Percentiles rank a stretch among this genome's conserved stretches.
Evolutionary conservation across 352 stramenopile species (phyloP).

Genomic region (Globisporangium okanoganense): DNA sequence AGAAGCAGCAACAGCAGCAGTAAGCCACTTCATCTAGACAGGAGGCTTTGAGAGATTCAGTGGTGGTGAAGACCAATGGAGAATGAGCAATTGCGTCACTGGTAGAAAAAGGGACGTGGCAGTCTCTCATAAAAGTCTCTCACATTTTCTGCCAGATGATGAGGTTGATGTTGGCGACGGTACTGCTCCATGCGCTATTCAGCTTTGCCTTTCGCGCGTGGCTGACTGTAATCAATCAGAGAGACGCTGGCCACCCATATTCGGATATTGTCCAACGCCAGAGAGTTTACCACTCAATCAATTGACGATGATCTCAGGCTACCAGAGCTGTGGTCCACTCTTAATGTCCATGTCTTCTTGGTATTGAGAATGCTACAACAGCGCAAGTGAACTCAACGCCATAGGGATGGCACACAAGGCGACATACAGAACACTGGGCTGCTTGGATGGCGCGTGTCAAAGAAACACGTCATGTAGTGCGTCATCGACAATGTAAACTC

Average conservation of each 20-base stretch:
- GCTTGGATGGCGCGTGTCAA: not conserved
- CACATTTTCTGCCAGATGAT: not conserved
- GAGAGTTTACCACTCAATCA: no score
- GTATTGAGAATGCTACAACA: no score
- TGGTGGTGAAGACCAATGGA: not conserved
- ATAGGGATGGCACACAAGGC: no score
- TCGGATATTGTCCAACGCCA: no score
- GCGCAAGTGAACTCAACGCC: no score
- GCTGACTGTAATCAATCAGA: not conserved
- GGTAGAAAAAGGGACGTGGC: conserved; percentile 9
- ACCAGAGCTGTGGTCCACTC: no score
- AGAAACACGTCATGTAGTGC: not conserved
- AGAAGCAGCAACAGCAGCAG: conserved; percentile 22
- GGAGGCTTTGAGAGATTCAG: not conserved
- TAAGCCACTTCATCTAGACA: not conserved
- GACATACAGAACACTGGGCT: no score
- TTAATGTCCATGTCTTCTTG: no score
- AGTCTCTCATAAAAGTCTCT: conserved; percentile 16
- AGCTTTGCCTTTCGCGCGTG: no score
- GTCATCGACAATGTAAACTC: not conserved
- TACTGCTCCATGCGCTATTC: conserved; percentile 5
- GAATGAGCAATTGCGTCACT: conserved; percentile 3
- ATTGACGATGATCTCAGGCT: no score
- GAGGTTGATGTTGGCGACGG: not conserved
- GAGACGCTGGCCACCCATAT: no score